Evolutionary conservation across 2,329 filamentous ascomycete genomes (phyloP).

Genomic region (Colletotrichum noveboracense): DNA sequence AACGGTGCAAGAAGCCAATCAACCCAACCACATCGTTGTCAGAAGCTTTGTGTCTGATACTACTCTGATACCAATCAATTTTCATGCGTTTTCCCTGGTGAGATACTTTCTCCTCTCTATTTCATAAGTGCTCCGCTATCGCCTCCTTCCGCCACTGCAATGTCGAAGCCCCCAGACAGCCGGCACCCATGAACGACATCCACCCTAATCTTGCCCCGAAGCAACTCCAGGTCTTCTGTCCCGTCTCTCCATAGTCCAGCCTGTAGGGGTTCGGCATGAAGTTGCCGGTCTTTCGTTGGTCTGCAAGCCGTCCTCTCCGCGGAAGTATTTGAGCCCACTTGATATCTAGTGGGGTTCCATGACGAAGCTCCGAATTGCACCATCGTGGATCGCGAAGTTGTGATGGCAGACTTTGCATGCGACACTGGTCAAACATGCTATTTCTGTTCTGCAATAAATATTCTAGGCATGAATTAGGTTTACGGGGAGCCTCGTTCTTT

Average conservation of each 20-base stretch:
- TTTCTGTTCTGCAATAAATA: not conserved
- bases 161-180: not conserved
- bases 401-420: not conserved
- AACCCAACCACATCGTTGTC: not conserved
- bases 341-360: not conserved
- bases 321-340: not conserved
- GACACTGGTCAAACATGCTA: not conserved
- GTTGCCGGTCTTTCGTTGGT: not conserved
- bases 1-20: not conserved
- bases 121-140: not conserved
- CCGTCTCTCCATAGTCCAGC: too few relatives aligned
- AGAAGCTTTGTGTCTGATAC: not conserved
- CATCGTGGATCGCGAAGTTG: not conserved
- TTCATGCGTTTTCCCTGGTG: not conserved
- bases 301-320: not conserved
- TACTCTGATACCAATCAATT: not conserved
- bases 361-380: constrained; percentile 1
- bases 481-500: not conserved
- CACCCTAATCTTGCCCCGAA: not conserved
- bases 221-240: too few relatives aligned
- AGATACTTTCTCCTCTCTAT: not conserved
- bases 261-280: not conserved
- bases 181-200: not conserved
- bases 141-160: not conserved
- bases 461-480: not conserved